Evolutionary conservation across 345 rosid species (phyloP), one percentile per base, ranked within the genome.

Genomic region (Geranium brycei): DNA sequence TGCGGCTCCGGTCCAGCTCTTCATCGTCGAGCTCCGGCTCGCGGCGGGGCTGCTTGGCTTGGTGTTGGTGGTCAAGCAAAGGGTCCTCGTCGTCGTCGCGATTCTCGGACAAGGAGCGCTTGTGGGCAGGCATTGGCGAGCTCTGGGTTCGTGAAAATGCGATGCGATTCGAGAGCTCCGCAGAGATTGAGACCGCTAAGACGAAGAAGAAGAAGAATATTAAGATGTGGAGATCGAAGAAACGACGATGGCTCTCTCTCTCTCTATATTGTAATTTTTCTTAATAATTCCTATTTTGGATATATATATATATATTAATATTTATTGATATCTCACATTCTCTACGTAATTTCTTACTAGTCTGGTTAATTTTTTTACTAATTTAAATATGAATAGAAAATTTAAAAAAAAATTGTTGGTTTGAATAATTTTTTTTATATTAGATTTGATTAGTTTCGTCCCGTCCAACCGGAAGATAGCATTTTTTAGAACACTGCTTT

Each of bases 81-180:
- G 75, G 62, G 53, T 70, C 75, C 31, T 65, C 82, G 59, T 75
- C 75, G 67, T 64, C 62, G 73, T 63, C 67, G 41, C 74, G 77
- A 77, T 77, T 82, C 65, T 83, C 89, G 19, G 83, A 73, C 65
- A 80, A 70, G 53, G 82, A 62, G 70, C 76, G 82, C 85, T 83
- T 87, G 79, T 85, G 82, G n/a, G 95, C 77, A 65, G 96, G 97
- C 97, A 91, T 91, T 88, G 79, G 38, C 60, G 67, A 35, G 41
- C 10, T 4, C 41, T 35, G 41, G 41, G 1, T 3, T 35, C 28
- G 28, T 23, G 28, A 23, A 23, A 23, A 23, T 23, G 28, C 28
- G 28, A 23, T 23, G 41, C 7, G 41, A 35, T 35, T 35, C 10
- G 41, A 4, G 41, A 35, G 41, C 41, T 61, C 19, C 18, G 18